These are phyloP conservation scores for Dalechampia spathulata DNA, from an alignment of 441 rosid species.

Conservation along the genomic window DNA sequence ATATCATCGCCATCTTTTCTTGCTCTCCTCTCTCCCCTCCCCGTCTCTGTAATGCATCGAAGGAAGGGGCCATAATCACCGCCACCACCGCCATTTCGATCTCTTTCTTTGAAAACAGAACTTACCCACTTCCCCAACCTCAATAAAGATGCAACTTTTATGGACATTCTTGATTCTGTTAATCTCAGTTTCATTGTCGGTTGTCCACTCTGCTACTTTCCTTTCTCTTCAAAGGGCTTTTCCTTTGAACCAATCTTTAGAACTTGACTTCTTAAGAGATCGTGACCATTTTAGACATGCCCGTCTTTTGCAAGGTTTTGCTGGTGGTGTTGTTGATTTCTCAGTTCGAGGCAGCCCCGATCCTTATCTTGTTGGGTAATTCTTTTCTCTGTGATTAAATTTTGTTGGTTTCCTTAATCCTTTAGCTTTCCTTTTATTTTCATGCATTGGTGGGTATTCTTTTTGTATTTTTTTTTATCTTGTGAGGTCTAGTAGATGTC, in stretches of 20 bases:
- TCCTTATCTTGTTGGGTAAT: conserved; percentile 77
- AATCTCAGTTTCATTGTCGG: conserved; percentile 22
- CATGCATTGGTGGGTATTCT: background rate
- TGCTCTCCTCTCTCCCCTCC: too few species aligned
- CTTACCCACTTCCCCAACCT: conserved; percentile 3
- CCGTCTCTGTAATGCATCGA: too few species aligned
- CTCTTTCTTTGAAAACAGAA: conserved; percentile 12
- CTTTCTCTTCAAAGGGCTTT: conserved; percentile 61
- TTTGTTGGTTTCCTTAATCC: background rate
- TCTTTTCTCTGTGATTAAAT: conserved; percentile 6
- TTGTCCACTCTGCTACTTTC: conserved; percentile 30
- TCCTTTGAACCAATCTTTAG: conserved; percentile 46
- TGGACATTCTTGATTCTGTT: conserved; percentile 21
- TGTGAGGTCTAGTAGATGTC: background rate
- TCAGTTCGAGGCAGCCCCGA: conserved; percentile 81
- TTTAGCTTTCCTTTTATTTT: conserved; percentile 11
- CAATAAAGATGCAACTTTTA: conserved; percentile 27
- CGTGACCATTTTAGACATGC: conserved; percentile 67
- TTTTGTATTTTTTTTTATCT: background rate
- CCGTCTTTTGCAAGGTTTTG: conserved; percentile 50
- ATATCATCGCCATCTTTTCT: too few species aligned
- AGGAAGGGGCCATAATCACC: background rate
- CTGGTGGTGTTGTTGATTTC: conserved; percentile 73
- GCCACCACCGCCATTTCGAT: background rate
- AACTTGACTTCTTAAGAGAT: conserved; percentile 46